Conservation (phyloP, 2,329 filamentous ascomycete genomes). For the Phialemoniopsis sp. region DNA sequence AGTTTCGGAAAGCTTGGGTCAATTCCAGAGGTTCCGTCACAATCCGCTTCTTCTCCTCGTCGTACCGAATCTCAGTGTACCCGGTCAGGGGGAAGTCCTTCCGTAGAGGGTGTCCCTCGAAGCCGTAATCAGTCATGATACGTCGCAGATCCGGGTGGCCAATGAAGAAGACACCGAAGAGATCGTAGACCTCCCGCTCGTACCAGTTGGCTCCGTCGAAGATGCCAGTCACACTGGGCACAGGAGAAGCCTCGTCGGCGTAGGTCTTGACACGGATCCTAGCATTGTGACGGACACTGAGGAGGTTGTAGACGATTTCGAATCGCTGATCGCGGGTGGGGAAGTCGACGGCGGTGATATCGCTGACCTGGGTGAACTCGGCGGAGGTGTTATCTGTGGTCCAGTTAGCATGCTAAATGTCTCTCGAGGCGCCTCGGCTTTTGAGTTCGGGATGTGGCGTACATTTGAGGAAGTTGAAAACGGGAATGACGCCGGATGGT, state of each 20-base stretch:
- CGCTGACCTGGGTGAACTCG: constrained; percentile 90
- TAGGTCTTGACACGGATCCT: constrained; percentile 98
- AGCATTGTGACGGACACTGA: constrained; percentile 93
- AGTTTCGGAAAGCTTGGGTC: constrained; percentile 98
- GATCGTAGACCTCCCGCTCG: constrained; percentile 94
- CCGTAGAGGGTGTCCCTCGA: constrained; percentile 93
- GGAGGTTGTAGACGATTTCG: constrained; percentile 95
- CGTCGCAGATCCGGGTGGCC: constrained; percentile 92
- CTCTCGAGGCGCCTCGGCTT: no score
- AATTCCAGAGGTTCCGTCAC: constrained; percentile 96
- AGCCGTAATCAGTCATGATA: constrained; percentile 99
- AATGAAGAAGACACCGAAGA: constrained; percentile 96
- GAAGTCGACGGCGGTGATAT: constrained; percentile 93
- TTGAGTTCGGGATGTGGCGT: constrained; percentile 9
- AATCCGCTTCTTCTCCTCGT: constrained; percentile 98
- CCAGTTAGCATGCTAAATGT: no score
- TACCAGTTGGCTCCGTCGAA: constrained; percentile 99
- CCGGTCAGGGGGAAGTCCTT: constrained; percentile 98
- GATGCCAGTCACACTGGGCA: constrained; percentile 80
- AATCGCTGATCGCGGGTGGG: constrained; percentile 94
- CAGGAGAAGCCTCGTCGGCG: constrained; percentile 89
- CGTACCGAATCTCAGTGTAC: constrained; percentile 96
- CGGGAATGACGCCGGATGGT: constrained; percentile 81
- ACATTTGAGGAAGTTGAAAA: constrained; percentile 91
- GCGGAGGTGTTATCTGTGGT: constrained; percentile 82